phyloP scores from a whole-genome alignment of 148 eudicot species.

The Chenopodium berlandieri region DNA sequence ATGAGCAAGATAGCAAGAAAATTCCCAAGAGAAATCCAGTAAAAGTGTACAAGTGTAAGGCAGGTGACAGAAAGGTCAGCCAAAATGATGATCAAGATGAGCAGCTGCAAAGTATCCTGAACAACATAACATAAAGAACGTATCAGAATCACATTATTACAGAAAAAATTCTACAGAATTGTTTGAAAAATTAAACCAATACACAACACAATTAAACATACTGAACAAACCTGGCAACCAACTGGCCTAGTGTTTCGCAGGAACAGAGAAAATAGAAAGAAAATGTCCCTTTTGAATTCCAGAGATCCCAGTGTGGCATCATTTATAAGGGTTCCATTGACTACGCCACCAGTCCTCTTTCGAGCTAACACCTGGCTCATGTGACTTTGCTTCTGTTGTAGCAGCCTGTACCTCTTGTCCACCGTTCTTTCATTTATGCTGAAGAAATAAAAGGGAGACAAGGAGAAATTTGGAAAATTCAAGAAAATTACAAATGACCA shows the following conservation, averaged over 20 bases:
- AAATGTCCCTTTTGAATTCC: slow-evolving; percentile 52
- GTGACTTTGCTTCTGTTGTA: slow-evolving; percentile 38
- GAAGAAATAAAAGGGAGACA: slow-evolving; percentile 9
- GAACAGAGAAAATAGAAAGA: slow-evolving; percentile 62
- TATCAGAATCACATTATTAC: background rate
- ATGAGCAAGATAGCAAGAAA: slow-evolving; percentile 74
- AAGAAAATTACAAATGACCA: background rate
- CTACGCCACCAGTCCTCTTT: slow-evolving; percentile 61
- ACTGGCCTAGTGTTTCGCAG: slow-evolving; percentile 78
- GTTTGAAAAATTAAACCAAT: background rate
- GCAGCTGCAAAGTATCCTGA: slow-evolving; percentile 76
- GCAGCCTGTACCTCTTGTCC: slow-evolving; percentile 38
- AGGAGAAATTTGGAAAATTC: background rate
- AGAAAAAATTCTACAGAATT: background rate
- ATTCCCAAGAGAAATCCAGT: slow-evolving; percentile 76
- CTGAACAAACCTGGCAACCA: slow-evolving; percentile 56
- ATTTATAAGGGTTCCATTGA: slow-evolving; percentile 60
- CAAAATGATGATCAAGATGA: slow-evolving; percentile 67
- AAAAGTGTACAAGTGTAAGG: slow-evolving; percentile 66
- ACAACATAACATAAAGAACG: slow-evolving; percentile 24
- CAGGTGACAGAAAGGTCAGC: slow-evolving; percentile 71
- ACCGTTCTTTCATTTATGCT: slow-evolving; percentile 42
- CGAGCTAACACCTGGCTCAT: slow-evolving; percentile 42
- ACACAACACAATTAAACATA: background rate
- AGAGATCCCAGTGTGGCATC: slow-evolving; percentile 65